Percentiles rank a stretch among this genome's conserved stretches.
These are phyloP conservation scores for Boletus sp. DNA, from an alignment of 768 basidiomycete genomes.

Conservation along the genomic window DNA sequence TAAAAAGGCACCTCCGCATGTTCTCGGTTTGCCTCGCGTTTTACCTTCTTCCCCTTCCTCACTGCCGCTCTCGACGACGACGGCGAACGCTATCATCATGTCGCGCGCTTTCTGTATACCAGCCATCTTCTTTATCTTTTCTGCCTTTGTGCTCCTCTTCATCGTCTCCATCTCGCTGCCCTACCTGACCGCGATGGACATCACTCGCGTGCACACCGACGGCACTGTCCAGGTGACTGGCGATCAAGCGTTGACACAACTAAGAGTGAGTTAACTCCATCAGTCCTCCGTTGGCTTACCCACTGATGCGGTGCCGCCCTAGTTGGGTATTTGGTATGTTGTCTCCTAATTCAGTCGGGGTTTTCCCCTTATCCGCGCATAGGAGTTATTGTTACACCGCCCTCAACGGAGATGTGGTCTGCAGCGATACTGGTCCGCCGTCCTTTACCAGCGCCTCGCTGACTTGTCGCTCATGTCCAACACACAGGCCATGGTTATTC, in stretches of 20 bases:
- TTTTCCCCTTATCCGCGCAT: slow-evolving; percentile 3
- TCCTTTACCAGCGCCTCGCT: neutral
- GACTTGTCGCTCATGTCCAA: neutral
- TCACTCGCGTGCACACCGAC: slow-evolving; percentile 55
- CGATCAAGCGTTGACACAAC: slow-evolving; percentile 35
- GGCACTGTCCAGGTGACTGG: slow-evolving; percentile 25
- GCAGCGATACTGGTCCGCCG: slow-evolving; percentile 43
- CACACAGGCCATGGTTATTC: slow-evolving; percentile 54
- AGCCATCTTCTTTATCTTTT: slow-evolving; percentile 52
- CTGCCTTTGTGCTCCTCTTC: slow-evolving; percentile 63
- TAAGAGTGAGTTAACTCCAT: slow-evolving; percentile 48
- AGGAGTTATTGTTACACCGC: slow-evolving; percentile 65
- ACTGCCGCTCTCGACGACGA: neutral
- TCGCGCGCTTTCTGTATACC: slow-evolving; percentile 58
- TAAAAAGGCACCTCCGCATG: slow-evolving; percentile 15
- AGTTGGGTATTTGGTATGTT: slow-evolving; percentile 72
- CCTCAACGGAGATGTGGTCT: slow-evolving; percentile 37
- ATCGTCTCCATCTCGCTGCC: slow-evolving; percentile 72
- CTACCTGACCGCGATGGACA: slow-evolving; percentile 61
- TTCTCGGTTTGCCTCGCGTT: neutral
- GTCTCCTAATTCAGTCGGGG: neutral
- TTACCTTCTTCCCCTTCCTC: slow-evolving; percentile 5
- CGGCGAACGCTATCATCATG: slow-evolving; percentile 26
- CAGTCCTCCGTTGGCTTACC: neutral
- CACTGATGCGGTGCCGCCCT: neutral